A percentile compares a stretch with the other conserved stretches of the same genome.
These are phyloP conservation scores for Plantago elongata DNA, from an alignment of 257 asterid species.

Conservation along the genomic window DNA sequence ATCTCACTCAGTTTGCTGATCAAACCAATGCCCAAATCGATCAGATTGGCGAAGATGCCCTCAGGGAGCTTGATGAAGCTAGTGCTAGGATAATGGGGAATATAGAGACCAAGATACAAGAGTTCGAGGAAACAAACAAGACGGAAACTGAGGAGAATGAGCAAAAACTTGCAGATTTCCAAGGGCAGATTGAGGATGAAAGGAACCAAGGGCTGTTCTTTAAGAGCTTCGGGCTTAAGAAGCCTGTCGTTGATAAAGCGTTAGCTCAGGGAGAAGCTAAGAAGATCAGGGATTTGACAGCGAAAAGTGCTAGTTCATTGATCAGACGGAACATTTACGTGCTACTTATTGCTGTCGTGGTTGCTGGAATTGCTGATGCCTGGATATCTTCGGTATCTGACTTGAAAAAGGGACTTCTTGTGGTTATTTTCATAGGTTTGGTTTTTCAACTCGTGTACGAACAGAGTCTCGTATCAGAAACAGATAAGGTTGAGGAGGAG, in stretches of 20 bases:
- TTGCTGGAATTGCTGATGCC: conserved; percentile 52
- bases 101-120: conserved; percentile 78
- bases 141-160: conserved; percentile 63
- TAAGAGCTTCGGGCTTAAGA: conserved; percentile 51
- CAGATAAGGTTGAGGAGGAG: conserved; percentile 32
- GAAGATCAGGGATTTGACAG: conserved; percentile 50
- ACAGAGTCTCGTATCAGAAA: conserved; percentile 53
- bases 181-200: conserved; percentile 49
- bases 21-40: conserved; percentile 88
- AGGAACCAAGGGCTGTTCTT: conserved; percentile 88
- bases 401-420: conserved; percentile 72
- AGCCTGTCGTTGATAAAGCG: conserved; percentile 47
- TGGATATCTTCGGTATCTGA: conserved; percentile 43
- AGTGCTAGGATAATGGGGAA: conserved; percentile 78
- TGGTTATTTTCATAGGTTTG: conserved; percentile 69
- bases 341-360: conserved; percentile 60
- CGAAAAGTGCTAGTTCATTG: conserved; percentile 55
- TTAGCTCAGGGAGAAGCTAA: conserved; percentile 54
- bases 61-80: conserved; percentile 78
- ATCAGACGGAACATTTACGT: conserved; percentile 67
- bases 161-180: conserved; percentile 49
- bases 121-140: conserved; percentile 81
- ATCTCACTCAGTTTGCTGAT: conserved; percentile 74
- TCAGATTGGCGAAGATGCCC: conserved; percentile 82
- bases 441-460: conserved; percentile 67